Evolutionary conservation across 306 rosid species (phyloP).

Genomic region (Gastrolobium villosum): DNA sequence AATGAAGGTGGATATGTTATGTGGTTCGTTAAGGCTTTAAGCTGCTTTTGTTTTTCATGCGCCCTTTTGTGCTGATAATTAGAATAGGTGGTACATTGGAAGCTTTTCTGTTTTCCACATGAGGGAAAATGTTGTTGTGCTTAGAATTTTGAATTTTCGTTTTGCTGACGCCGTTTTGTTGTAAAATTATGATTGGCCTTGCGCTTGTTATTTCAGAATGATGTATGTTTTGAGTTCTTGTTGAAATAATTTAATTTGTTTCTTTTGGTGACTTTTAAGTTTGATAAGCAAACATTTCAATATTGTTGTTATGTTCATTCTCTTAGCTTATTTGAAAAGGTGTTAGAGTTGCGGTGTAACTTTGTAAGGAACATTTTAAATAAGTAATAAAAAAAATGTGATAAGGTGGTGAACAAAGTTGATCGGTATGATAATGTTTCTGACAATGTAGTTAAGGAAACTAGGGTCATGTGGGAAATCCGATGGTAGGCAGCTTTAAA

Average conservation of each 20-base stretch:
- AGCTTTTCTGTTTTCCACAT: not conserved
- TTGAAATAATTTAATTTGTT: slow-evolving; percentile 13
- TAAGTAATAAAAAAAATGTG: not conserved
- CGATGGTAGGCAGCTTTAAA: not conserved
- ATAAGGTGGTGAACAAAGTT: not conserved
- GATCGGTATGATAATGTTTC: not conserved
- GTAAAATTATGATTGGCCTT: not conserved
- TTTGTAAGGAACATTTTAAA: not conserved
- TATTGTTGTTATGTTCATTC: not conserved
- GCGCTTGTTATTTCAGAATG: slow-evolving; percentile 7
- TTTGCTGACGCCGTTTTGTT: not conserved
- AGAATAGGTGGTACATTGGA: not conserved
- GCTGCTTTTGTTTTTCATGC: slow-evolving; percentile 25
- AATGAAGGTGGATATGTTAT: not conserved
- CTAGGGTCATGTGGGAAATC: not conserved
- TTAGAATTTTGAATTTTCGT: not conserved
- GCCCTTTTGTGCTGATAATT: slow-evolving; percentile 4
- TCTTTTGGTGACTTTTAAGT: not conserved
- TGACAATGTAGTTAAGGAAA: not conserved
- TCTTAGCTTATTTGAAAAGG: not conserved
- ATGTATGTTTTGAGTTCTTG: not conserved
- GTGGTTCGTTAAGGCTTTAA: slow-evolving; percentile 17
- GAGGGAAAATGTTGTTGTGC: not conserved
- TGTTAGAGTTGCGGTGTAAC: not conserved
- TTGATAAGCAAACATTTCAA: not conserved